Evolutionary conservation across 2,329 filamentous ascomycete species (phyloP).

Genomic region (Bipolaris oryzae): DNA sequence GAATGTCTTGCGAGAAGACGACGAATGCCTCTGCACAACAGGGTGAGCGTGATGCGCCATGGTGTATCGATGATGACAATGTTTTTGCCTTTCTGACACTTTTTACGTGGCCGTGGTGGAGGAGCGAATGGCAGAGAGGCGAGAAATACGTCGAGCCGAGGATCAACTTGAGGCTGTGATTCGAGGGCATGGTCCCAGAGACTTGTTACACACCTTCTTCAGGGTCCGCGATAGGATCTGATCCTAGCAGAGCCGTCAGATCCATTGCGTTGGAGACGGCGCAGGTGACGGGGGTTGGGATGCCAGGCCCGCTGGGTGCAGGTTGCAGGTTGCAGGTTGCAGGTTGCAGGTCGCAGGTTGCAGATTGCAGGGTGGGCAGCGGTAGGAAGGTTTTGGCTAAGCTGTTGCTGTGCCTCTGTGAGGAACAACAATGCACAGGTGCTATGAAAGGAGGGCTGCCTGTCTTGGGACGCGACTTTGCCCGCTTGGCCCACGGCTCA

Average conservation of each 20-base stretch:
- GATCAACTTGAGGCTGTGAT: conserved; percentile 17
- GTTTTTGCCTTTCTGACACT: neutral
- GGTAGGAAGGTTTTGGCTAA: conserved; percentile 5
- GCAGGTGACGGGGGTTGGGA: conserved; percentile 5
- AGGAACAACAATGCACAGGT: neutral
- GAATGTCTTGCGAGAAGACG: conserved; percentile 77
- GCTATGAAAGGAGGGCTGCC: conserved; percentile 2
- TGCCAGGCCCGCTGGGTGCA: conserved; percentile 5
- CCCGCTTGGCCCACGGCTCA: conserved; percentile 9
- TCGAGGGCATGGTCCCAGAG: conserved; percentile 9
- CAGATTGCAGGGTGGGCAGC: neutral
- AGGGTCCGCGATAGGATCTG: conserved; percentile 59
- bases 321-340: conserved; percentile 4
- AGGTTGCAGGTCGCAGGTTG: too few species aligned
- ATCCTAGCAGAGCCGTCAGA: conserved; percentile 48
- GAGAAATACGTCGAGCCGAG: conserved; percentile 26
- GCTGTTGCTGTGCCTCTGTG: neutral
- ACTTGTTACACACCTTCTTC: conserved; percentile 61
- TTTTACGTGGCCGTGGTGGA: neutral
- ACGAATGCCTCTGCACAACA: conserved; percentile 76
- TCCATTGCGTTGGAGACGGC: conserved; percentile 22
- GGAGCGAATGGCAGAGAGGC: conserved; percentile 27
- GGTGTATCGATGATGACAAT: neutral
- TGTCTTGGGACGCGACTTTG: conserved; percentile 8
- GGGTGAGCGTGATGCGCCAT: conserved; percentile 20